A percentile compares a stretch with the other conserved stretches of the same genome.
These are phyloP conservation scores for Aspergillus sp. DNA, from an alignment of 2,329 filamentous ascomycete genomes.

Conservation along the genomic window DNA sequence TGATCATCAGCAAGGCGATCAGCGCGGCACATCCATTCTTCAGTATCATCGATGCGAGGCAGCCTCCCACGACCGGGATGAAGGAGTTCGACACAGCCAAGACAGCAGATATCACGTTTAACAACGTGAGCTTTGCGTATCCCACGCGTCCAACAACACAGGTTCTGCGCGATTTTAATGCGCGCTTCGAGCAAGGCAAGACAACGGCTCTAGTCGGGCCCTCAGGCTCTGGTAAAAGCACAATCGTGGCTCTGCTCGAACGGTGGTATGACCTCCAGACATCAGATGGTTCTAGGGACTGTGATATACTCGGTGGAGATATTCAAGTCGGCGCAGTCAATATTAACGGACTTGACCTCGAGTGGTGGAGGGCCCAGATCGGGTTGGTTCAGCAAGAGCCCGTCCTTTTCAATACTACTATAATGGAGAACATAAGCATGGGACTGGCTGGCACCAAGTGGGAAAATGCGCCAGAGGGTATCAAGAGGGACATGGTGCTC, in stretches of 20 bases:
- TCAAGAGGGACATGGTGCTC: slow-evolving; percentile 27
- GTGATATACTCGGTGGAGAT: slow-evolving; percentile 22
- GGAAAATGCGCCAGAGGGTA: slow-evolving; percentile 27
- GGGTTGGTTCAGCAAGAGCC: slow-evolving; percentile 58
- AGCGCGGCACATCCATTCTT: no score
- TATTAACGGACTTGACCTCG: slow-evolving; percentile 38
- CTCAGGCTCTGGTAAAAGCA: slow-evolving; percentile 59
- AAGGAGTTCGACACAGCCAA: no score
- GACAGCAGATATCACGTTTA: slow-evolving; percentile 19
- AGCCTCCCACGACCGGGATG: no score
- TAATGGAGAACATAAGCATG: slow-evolving; percentile 59
- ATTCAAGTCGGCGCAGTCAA: slow-evolving; percentile 35
- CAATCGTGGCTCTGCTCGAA: slow-evolving; percentile 42
- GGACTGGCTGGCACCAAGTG: slow-evolving; percentile 47
- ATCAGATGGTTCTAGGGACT: no score
- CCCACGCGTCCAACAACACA: slow-evolving; percentile 40
- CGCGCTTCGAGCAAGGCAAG: slow-evolving; percentile 39
- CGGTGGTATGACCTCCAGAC: slow-evolving; percentile 42
- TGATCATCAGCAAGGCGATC: no score
- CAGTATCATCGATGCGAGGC: no score
- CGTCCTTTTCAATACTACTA: slow-evolving; percentile 55
- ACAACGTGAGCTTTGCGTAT: slow-evolving; percentile 43
- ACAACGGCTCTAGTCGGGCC: slow-evolving; percentile 54
- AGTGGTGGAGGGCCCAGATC: slow-evolving; percentile 40
- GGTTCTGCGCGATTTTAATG: slow-evolving; percentile 37